These are phyloP conservation scores for Closterium sp. DNA, from an alignment of 139 green algal genomes.

Conservation along the genomic window DNA sequence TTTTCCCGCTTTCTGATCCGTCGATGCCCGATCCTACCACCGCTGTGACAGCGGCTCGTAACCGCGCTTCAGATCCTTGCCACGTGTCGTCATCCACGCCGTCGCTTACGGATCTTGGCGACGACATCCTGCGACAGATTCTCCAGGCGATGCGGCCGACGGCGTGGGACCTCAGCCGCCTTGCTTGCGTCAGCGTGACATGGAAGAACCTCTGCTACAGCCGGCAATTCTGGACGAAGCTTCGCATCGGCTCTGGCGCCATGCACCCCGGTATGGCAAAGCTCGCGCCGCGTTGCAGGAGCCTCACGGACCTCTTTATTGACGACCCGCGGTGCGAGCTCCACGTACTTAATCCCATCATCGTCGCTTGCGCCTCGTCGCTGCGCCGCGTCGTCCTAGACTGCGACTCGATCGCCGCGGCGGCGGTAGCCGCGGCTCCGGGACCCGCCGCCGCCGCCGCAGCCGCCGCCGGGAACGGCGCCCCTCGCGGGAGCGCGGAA, in stretches of 20 bases:
- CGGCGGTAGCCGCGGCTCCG: background rate
- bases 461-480: background rate
- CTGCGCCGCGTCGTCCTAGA: conserved; percentile 9
- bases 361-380: background rate
- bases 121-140: conserved; percentile 1
- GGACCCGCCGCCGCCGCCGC: background rate
- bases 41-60: too few relatives aligned
- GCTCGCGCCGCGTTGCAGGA: background rate
- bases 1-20: too few relatives aligned
- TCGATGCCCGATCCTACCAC: too few relatives aligned
- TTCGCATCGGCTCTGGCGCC: background rate
- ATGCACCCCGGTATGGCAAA: background rate
- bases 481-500: background rate
- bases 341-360: conserved; percentile 28
- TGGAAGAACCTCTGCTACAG: conserved; percentile 18
- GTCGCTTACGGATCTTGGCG: background rate
- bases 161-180: conserved; percentile 7
- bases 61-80: too few relatives aligned
- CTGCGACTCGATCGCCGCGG: background rate
- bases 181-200: background rate
- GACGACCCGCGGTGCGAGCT: conserved; percentile 34
- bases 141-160: background rate
- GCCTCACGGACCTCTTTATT: conserved; percentile 19
- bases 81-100: too few relatives aligned
- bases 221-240: background rate